Conservation (phyloP, 2,329 filamentous ascomycete genomes). For the Cladophialophora immunda region DNA sequence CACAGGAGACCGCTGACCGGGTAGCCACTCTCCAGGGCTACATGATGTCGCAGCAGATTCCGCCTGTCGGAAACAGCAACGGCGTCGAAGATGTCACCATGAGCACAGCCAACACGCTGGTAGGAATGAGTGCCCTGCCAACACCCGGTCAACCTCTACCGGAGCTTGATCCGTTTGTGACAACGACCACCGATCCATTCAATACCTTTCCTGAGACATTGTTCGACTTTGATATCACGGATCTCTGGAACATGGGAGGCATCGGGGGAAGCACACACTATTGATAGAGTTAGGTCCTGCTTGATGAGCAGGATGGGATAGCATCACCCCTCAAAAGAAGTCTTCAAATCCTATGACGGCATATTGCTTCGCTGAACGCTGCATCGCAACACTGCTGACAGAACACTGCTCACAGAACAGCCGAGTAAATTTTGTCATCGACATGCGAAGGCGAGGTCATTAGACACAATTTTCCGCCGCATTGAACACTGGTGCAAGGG, state of each 20-base stretch:
- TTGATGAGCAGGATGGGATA: slow-evolving; percentile 2
- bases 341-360: neutral
- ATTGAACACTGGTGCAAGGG: no score
- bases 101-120: slow-evolving; percentile 27
- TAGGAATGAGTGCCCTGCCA: slow-evolving; percentile 27
- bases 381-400: neutral
- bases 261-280: slow-evolving; percentile 14
- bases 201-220: slow-evolving; percentile 34
- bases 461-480: no score
- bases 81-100: slow-evolving; percentile 28
- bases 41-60: slow-evolving; percentile 31
- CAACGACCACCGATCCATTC: slow-evolving; percentile 26
- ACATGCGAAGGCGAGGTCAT: no score
- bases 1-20: slow-evolving; percentile 42
- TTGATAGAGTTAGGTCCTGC: neutral
- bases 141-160: slow-evolving; percentile 19
- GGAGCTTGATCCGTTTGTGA: slow-evolving; percentile 31
- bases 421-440: neutral
- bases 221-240: slow-evolving; percentile 37
- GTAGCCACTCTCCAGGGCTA: slow-evolving; percentile 24
- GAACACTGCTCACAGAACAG: neutral
- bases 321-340: neutral
- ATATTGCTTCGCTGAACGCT: neutral
- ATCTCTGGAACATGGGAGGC: slow-evolving; percentile 34
- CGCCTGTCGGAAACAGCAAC: slow-evolving; percentile 1